Percentiles rank a stretch among this genome's conserved stretches.
phyloP scores from a whole-genome alignment of 208 protist species.

The Crithidia sp. region DNA sequence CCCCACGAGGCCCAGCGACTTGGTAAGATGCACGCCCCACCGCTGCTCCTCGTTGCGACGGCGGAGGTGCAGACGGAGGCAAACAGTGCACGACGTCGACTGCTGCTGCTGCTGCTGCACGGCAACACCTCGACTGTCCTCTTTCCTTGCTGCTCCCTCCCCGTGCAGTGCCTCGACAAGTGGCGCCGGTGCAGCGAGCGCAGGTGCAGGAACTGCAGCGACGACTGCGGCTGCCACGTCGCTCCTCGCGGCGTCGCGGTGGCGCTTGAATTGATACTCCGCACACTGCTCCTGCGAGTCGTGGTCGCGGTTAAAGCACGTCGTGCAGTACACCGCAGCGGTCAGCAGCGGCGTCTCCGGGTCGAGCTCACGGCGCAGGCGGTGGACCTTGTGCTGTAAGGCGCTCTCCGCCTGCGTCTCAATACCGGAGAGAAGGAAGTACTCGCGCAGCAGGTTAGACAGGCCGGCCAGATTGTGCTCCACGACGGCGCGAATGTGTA shows the following conservation, averaged over 20 bases:
- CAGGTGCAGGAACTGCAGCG: too few species aligned
- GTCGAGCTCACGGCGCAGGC: conserved; percentile 82
- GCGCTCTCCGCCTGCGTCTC: conserved; percentile 63
- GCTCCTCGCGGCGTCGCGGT: conserved; percentile 24
- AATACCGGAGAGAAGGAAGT: conserved; percentile 77
- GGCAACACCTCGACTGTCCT: neutral
- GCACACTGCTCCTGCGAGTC: conserved; percentile 70
- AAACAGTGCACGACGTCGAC: conserved; percentile 6
- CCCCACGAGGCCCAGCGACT: conserved; percentile 49
- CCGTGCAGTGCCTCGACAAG: neutral
- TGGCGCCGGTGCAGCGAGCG: too few species aligned
- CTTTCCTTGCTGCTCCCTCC: neutral
- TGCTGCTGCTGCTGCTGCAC: neutral
- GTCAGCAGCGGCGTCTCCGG: conserved; percentile 68
- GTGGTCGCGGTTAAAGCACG: conserved; percentile 80
- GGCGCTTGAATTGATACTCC: conserved; percentile 77
- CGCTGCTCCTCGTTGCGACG: conserved; percentile 51
- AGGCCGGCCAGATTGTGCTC: conserved; percentile 64
- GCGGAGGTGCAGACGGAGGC: conserved; percentile 52
- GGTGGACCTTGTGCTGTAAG: conserved; percentile 90
- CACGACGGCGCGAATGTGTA: conserved; percentile 71
- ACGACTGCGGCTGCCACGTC: conserved; percentile 8
- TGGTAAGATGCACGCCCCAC: conserved; percentile 76
- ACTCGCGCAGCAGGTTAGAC: conserved; percentile 78
- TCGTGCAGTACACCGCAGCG: conserved; percentile 65